phyloP scores from a whole-genome alignment of 768 basidiomycete genomes.

The Leccinum imitatum region DNA sequence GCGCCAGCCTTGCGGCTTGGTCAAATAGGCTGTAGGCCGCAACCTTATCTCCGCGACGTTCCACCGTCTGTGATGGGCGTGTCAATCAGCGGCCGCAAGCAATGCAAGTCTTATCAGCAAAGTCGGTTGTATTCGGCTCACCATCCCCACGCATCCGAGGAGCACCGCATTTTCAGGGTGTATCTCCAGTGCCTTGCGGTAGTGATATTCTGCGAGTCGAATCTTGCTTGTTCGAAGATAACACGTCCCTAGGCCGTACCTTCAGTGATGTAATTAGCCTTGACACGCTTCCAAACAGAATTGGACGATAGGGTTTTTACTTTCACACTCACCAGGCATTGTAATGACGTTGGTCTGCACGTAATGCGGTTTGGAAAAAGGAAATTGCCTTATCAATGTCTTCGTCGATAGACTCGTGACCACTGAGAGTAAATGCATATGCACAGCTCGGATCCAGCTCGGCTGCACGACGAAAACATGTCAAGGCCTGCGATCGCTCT shows the following conservation, averaged over 20 bases:
- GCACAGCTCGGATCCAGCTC: constrained; percentile 89
- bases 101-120: constrained; percentile 20
- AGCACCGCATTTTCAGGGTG: constrained; percentile 96
- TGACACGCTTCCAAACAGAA: constrained; percentile 1
- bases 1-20: constrained; percentile 72
- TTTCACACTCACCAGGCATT: constrained; percentile 84
- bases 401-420: constrained; percentile 96
- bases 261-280: constrained; percentile 39
- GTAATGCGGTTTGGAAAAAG: constrained; percentile 90
- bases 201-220: constrained; percentile 94
- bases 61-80: constrained; percentile 66
- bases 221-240: constrained; percentile 94
- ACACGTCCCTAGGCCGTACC: constrained; percentile 98
- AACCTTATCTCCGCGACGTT: constrained; percentile 76
- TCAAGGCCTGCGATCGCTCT: constrained; percentile 89
- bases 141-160: constrained; percentile 94
- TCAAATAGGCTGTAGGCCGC: constrained; percentile 80
- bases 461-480: constrained; percentile 90
- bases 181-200: constrained; percentile 86
- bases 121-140: constrained; percentile 45
- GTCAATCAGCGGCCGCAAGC: constrained; percentile 12
- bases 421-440: constrained; percentile 94
- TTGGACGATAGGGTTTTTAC: constrained; percentile 1
- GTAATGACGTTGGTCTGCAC: constrained; percentile 91
- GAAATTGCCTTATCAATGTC: constrained; percentile 89